Percentiles rank a stretch among this genome's conserved stretches.
These are phyloP conservation scores for Hippophae tibetana DNA, from an alignment of 306 rosid species.

Conservation along the genomic window DNA sequence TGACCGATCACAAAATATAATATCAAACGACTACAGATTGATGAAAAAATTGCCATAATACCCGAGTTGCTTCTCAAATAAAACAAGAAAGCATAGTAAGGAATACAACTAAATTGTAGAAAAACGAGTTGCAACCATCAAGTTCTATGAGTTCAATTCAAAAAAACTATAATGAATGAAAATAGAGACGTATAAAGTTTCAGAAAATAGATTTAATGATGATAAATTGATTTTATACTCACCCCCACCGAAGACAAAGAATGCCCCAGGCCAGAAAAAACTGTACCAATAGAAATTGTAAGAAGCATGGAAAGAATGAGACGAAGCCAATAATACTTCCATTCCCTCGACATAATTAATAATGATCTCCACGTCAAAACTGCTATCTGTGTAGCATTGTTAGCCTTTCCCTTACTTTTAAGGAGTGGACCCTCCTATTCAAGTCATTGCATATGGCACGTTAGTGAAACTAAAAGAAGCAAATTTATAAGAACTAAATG, in stretches of 20 bases:
- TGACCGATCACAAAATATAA: no score
- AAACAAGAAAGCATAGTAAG: no score
- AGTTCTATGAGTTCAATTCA: no score
- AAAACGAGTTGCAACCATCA: no score
- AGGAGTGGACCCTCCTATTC: slow-evolving; percentile 85
- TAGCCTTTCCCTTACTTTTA: slow-evolving; percentile 89
- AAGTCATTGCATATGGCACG: slow-evolving; percentile 23
- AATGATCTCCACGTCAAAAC: slow-evolving; percentile 94
- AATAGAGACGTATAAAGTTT: no score
- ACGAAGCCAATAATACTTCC: slow-evolving; percentile 98
- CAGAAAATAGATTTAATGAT: no score
- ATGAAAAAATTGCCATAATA: no score
- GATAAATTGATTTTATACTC: slow-evolving; percentile 22
- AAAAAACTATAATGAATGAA: no score
- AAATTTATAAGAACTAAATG: slow-evolving; percentile 5
- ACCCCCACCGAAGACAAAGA: slow-evolving; percentile 92
- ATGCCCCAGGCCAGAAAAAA: slow-evolving; percentile 91
- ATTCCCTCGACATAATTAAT: slow-evolving; percentile 92
- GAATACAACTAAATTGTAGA: no score
- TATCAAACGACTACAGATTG: no score
- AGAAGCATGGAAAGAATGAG: slow-evolving; percentile 87
- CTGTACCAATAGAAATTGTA: slow-evolving; percentile 73
- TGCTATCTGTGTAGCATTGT: slow-evolving; percentile 64
- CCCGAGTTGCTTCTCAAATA: no score
- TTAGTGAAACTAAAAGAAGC: slow-evolving; percentile 15